Conservation (phyloP, 2,329 filamentous ascomycete species). For the Niveomyces coronatus region DNA sequence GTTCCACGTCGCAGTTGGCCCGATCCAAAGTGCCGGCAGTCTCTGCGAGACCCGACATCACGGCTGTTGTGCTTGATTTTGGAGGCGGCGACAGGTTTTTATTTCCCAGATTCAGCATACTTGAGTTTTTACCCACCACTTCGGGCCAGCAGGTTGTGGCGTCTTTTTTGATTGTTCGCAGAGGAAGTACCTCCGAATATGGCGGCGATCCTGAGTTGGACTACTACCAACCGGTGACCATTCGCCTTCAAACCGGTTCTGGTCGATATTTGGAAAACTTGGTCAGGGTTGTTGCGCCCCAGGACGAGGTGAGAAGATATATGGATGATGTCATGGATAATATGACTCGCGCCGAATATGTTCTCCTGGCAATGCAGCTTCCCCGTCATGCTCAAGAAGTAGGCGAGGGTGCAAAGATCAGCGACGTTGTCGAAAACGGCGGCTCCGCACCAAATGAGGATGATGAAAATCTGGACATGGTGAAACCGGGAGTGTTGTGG, state of each 20-base stretch:
- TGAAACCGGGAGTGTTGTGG: slow-evolving; percentile 26
- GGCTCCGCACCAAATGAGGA: slow-evolving; percentile 22
- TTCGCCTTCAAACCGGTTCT: slow-evolving; percentile 45
- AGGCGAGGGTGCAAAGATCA: slow-evolving; percentile 19
- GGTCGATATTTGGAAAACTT: slow-evolving; percentile 51
- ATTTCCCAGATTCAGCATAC: slow-evolving; percentile 68
- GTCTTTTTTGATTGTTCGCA: slow-evolving; percentile 68
- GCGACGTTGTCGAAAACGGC: slow-evolving; percentile 22
- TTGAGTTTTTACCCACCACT: slow-evolving; percentile 49
- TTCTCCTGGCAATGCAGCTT: slow-evolving; percentile 56
- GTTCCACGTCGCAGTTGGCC: slow-evolving; percentile 40
- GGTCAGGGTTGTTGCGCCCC: slow-evolving; percentile 49
- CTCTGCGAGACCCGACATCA: slow-evolving; percentile 46
- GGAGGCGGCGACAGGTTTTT: slow-evolving; percentile 65
- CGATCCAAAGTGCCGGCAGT: slow-evolving; percentile 50
- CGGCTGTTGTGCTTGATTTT: slow-evolving; percentile 62
- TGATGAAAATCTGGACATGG: slow-evolving; percentile 14
- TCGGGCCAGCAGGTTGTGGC: slow-evolving; percentile 54
- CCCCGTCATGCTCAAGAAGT: slow-evolving; percentile 31
- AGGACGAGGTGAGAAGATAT: slow-evolving; percentile 52
- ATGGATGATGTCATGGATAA: slow-evolving; percentile 63
- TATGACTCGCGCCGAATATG: slow-evolving; percentile 57
- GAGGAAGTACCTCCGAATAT: slow-evolving; percentile 56
- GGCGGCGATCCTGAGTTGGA: slow-evolving; percentile 53
- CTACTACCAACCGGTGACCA: slow-evolving; percentile 67